A percentile compares a stretch with the other conserved stretches of the same genome.
phyloP scores from a whole-genome alignment of 345 rosid genomes.

The Raphanus sativus region DNA sequence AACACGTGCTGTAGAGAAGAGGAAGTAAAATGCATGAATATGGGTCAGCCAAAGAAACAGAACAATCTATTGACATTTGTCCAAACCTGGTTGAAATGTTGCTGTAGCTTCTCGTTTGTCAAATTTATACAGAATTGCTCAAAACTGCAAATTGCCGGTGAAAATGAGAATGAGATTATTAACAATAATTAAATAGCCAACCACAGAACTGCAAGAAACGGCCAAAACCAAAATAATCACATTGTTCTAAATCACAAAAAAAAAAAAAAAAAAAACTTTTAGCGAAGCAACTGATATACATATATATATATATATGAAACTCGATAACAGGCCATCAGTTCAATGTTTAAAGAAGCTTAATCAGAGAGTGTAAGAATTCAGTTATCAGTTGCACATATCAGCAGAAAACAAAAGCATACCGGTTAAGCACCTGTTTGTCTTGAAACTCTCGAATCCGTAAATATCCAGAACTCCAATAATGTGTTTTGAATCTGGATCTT shows the following conservation, averaged over 20 bases:
- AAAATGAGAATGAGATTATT: slow-evolving; percentile 9
- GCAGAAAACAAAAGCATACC: slow-evolving; percentile 64
- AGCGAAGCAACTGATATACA: slow-evolving; percentile 16
- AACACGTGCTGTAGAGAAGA: slow-evolving; percentile 75
- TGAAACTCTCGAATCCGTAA: slow-evolving; percentile 99
- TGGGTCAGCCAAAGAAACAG: slow-evolving; percentile 18
- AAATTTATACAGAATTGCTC: slow-evolving; percentile 99
- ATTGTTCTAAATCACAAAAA: slow-evolving; percentile 20
- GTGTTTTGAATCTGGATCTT: slow-evolving; percentile 76
- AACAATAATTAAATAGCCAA: slow-evolving; percentile 17
- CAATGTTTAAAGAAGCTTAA: slow-evolving; percentile 18
- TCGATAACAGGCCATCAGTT: slow-evolving; percentile 16
- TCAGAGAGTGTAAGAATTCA: slow-evolving; percentile 10
- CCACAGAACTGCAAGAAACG: slow-evolving; percentile 19
- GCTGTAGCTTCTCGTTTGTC: slow-evolving; percentile 98
- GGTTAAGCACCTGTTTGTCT: slow-evolving; percentile 98
- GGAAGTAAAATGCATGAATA: slow-evolving; percentile 20
- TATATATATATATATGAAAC: neutral
- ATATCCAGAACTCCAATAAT: slow-evolving; percentile 97
- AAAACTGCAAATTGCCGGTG: slow-evolving; percentile 55
- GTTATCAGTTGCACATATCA: slow-evolving; percentile 23
- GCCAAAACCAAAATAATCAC: slow-evolving; percentile 19
- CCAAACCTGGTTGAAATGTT: slow-evolving; percentile 97
- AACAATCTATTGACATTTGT: slow-evolving; percentile 20
- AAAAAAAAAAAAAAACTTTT: neutral